phyloP scores from a whole-genome alignment of 345 rosid genomes.

The Eucalyptus curtisii region DNA sequence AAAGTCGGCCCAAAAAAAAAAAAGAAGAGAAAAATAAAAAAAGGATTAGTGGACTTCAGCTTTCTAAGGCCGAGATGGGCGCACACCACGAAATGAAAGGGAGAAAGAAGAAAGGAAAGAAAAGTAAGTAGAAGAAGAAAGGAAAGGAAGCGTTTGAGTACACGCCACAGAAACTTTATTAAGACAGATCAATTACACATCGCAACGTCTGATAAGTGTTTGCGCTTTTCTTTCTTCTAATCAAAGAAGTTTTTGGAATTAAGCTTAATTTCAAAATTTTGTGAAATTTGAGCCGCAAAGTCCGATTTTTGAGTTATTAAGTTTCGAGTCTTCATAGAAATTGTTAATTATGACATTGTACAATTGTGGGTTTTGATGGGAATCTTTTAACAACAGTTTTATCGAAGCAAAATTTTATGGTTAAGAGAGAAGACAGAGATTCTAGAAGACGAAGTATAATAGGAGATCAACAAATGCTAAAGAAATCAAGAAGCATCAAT shows the following conservation, averaged over 20 bases:
- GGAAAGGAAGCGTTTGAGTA: background rate
- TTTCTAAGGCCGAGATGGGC: background rate
- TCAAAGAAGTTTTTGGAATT: background rate
- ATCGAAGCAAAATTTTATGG: rapidly evolving
- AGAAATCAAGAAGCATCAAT: too few relatives aligned
- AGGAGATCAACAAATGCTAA: too few relatives aligned
- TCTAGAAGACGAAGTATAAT: too few relatives aligned
- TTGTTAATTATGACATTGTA: background rate
- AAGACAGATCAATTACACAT: rapidly evolving
- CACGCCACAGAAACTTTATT: rapidly evolving
- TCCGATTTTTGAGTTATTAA: rapidly evolving
- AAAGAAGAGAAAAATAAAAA: too few relatives aligned
- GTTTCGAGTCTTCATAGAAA: rapidly evolving
- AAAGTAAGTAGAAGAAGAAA: too few relatives aligned
- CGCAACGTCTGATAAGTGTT: rapidly evolving
- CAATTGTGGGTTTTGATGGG: rapidly evolving
- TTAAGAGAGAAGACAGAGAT: rapidly evolving
- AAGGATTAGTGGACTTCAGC: background rate
- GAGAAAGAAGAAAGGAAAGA: background rate
- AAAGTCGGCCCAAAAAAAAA: rapidly evolving
- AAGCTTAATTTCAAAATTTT: rapidly evolving
- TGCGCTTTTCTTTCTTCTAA: rapidly evolving
- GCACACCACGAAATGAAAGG: rapidly evolving
- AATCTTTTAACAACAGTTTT: rapidly evolving
- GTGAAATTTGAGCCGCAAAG: rapidly evolving